phyloP scores from a whole-genome alignment of 2,329 filamentous ascomycete genomes.

The Colletotrichum sansevieriae region DNA sequence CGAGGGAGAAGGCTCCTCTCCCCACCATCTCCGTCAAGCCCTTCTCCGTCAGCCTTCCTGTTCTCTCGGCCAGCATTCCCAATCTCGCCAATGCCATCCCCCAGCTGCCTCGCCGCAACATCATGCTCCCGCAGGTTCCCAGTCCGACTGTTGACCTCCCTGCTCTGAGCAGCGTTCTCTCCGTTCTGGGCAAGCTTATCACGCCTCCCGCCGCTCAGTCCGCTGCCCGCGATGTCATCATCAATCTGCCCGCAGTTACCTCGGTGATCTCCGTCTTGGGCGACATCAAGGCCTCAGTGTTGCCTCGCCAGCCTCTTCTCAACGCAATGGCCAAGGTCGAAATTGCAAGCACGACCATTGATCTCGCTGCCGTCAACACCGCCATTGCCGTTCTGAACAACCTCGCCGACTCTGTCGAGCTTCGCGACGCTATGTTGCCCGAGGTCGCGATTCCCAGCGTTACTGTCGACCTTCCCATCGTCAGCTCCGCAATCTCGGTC shows the following conservation, averaged over 20 bases:
- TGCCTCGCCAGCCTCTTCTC: background rate
- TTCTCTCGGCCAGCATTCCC: background rate
- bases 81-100: background rate
- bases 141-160: background rate
- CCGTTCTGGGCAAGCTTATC: slow-evolving; percentile 1
- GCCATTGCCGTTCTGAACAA: background rate
- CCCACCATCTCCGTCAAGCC: background rate
- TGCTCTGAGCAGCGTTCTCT: background rate
- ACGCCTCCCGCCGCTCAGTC: background rate
- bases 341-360: background rate
- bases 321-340: background rate
- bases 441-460: background rate
- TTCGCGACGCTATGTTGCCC: background rate
- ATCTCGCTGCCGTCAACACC: slow-evolving; percentile 2
- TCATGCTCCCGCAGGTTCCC: background rate
- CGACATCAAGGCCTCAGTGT: background rate
- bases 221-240: background rate
- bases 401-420: background rate
- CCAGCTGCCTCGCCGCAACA: slow-evolving; percentile 14
- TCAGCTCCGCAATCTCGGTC: background rate
- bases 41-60: background rate
- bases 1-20: background rate
- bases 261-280: background rate
- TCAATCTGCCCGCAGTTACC: background rate
- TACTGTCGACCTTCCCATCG: background rate